phyloP scores from a whole-genome alignment of 257 asterid genomes.

The Datura wrightii region DNA sequence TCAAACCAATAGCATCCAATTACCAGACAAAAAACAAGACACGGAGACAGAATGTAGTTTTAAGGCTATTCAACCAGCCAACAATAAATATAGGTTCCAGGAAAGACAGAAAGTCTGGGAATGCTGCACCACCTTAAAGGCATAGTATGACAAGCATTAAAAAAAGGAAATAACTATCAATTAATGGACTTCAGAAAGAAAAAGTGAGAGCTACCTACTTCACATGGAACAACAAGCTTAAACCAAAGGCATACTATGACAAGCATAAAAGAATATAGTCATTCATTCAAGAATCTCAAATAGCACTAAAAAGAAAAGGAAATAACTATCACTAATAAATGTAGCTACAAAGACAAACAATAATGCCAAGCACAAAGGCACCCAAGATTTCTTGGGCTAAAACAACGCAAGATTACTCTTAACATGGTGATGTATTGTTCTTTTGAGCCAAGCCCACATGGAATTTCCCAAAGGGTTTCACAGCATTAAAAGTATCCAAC shows the following conservation, averaged over 20 bases:
- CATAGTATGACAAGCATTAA: background rate
- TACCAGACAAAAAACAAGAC: background rate
- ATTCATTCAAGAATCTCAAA: background rate
- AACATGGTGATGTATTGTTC: too few species aligned
- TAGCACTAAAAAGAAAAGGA: background rate
- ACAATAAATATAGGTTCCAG: background rate
- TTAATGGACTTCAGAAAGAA: background rate
- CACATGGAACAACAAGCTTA: conserved; percentile 1
- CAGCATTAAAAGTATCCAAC: background rate
- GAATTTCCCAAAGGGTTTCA: background rate
- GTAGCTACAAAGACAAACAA: conserved; percentile 23
- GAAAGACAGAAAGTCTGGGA: background rate
- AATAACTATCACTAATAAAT: background rate
- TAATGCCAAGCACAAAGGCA: background rate
- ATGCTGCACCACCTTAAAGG: background rate
- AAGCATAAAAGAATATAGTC: background rate
- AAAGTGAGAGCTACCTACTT: background rate
- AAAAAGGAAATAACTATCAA: conserved; percentile 6
- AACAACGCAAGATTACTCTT: too few species aligned
- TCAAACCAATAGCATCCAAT: background rate
- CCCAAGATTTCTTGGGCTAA: background rate
- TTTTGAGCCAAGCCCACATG: too few species aligned
- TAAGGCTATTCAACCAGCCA: conserved; percentile 21
- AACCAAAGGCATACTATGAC: background rate
- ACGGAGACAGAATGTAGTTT: background rate